A percentile compares a stretch with the other conserved stretches of the same genome.
phyloP scores from a whole-genome alignment of 371 early-diverging fungal species.

The Mucor plumbeus region DNA sequence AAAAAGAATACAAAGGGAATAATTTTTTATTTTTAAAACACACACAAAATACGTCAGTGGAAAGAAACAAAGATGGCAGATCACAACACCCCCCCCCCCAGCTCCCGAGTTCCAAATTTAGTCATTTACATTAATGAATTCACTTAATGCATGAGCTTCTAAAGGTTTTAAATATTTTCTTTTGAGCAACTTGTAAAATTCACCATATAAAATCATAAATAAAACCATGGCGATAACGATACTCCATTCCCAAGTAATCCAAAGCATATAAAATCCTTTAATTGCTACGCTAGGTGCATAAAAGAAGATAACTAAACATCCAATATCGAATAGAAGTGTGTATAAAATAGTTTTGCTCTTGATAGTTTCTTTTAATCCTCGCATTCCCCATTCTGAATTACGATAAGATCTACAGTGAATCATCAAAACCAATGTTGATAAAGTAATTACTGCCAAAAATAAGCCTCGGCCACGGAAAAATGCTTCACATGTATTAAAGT shows the following conservation, averaged over 20 bases:
- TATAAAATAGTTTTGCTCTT: slow-evolving; percentile 57
- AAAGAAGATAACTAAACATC: slow-evolving; percentile 60
- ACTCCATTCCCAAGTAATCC: slow-evolving; percentile 79
- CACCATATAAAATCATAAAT: slow-evolving; percentile 59
- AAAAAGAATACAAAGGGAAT: neutral
- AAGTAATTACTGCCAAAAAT: slow-evolving; percentile 61
- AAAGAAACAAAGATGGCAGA: neutral
- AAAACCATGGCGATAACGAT: slow-evolving; percentile 54
- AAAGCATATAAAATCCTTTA: slow-evolving; percentile 64
- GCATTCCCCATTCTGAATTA: slow-evolving; percentile 56
- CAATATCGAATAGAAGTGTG: slow-evolving; percentile 53
- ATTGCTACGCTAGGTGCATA: slow-evolving; percentile 73
- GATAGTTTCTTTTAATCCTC: slow-evolving; percentile 39
- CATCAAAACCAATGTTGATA: slow-evolving; percentile 62
- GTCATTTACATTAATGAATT: slow-evolving; percentile 7
- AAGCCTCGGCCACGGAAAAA: slow-evolving; percentile 73
- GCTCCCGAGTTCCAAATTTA: neutral
- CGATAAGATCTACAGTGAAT: slow-evolving; percentile 72
- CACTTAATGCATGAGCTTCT: slow-evolving; percentile 14
- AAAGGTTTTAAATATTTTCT: slow-evolving; percentile 37
- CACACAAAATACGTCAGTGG: neutral
- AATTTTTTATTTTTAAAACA: neutral
- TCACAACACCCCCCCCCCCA: neutral
- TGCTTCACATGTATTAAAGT: slow-evolving; percentile 55
- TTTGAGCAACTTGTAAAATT: slow-evolving; percentile 52